A percentile compares a stretch with the other conserved stretches of the same genome.
These are phyloP conservation scores for Scenedesmus sp. DNA, from an alignment of 163 green algal genomes.

Conservation along the genomic window DNA sequence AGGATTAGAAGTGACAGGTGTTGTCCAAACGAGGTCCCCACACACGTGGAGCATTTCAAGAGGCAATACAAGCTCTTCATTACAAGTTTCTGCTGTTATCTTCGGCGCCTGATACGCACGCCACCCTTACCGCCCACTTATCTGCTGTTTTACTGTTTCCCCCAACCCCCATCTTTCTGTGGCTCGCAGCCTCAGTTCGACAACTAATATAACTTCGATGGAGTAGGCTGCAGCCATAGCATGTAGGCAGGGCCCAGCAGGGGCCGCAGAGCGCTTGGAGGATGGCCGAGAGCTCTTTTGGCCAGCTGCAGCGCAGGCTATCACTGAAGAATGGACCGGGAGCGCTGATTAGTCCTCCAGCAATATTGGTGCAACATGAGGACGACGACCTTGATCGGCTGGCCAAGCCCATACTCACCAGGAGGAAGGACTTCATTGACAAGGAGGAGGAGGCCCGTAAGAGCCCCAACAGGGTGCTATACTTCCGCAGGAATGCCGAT, in stretches of 20 bases:
- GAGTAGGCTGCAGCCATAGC: constrained; percentile 5
- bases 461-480: constrained; percentile 58
- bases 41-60: not conserved
- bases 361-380: not conserved
- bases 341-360: not conserved
- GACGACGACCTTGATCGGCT: constrained; percentile 51
- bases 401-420: constrained; percentile 40
- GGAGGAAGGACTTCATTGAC: constrained; percentile 51
- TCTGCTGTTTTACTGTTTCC: constrained; percentile 9
- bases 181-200: not conserved
- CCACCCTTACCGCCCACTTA: not conserved
- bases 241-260: constrained; percentile 8
- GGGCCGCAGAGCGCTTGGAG: not conserved
- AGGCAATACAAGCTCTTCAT: too few relatives aligned
- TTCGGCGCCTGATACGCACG: not conserved
- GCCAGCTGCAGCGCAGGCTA: constrained; percentile 1
- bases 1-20: not conserved
- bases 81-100: not conserved
- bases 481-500: constrained; percentile 61
- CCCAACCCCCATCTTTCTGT: not conserved
- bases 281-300: not conserved
- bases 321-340: not conserved
- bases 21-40: not conserved
- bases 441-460: constrained; percentile 52
- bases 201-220: not conserved